Evolutionary conservation across 2,329 filamentous ascomycete species (phyloP), one percentile per base, ranked within the genome.

Genomic region (Fusarium denticulatum): DNA sequence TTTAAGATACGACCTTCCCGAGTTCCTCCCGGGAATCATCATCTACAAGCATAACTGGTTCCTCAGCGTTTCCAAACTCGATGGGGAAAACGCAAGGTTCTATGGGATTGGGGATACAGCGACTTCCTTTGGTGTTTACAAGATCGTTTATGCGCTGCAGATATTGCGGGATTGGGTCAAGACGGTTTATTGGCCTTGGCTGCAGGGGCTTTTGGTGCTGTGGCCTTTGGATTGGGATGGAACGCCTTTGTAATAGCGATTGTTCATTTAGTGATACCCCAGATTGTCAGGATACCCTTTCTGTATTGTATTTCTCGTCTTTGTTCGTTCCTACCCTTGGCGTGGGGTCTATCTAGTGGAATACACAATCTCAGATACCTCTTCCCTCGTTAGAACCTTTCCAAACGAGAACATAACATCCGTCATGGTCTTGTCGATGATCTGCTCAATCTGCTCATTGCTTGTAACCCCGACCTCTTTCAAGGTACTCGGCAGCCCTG

Each of bases 391-490:
- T 9, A 69, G 7, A 1, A 65, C 26, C 15, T 59, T 42, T 1
- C 65, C 59, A n/a, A 58, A 69, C 12, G 67, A 69, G 30, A 69
- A 69, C 65, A 69, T 69, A 1, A 59, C 59, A 18, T 69, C 66
- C 13, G 67, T 69, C 67, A 69, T 69, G 8, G 67, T 69, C 52
- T 65, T 69, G 24, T 49, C 59, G 8, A 69, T 47, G 13, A 69
- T 59, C 30, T 69, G 59, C 22, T 69, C 65, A 47, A 69, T 59
- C 40, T 45, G 52, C 14, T 65, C 59, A 22, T 69, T 30, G 14
- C 30, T 40, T 1, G 36, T 43, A 10, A 69, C 46, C 5, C 59
- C 65, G 12, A 69, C 67, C 13, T 69, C 65, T 2, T 1, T 45
- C 15, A 69, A 11, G 1, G 9, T 65, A 18, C 40, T 37, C 4